Base-by-base conservation (phyloP, 306 rosid species). In the Vachellia collinsii region DNA sequence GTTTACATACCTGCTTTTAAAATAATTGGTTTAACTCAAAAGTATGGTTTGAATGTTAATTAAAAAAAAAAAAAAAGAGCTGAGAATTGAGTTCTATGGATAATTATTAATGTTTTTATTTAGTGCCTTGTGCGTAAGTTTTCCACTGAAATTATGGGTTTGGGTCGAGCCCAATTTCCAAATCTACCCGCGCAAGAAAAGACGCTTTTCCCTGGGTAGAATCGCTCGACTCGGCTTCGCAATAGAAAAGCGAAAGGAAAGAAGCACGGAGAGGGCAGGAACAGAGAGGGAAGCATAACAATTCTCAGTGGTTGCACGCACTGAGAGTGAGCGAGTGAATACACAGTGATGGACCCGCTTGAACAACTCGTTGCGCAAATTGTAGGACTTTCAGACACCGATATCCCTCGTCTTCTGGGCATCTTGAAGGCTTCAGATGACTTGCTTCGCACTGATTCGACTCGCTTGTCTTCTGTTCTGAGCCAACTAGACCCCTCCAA, bases 351-450 rank as follows among this genome's bases (percentile, higher is more conserved):
- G 74, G 74, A 70, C n/a, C 38, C 39, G 8, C 73, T 68, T 11
- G 73, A 68, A 20, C 73, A n/a, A 7, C 58, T 93, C 38, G 76
- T 88, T 1, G 58, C 91, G 11, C 97, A 90, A 86, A 95, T 95
- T 13, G 56, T 43, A 0, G 56, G 91, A 48, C 86, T 93, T 0
- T 93, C 97, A 43, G 80, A 89, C 81, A 77, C 63, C 74, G 38
- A 90, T 7, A 44, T 70, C 47, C 70, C 91, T 43, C 92, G 91
- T 80, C 98, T 95, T 36, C 96, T 89, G 54, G 74, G 8, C 42
- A 69, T 88, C 75, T 86, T 95, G 72, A 90, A 84, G 84, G 91
- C 88, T 63, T 84, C 94, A 12, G 92, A 92, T 47, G 94, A 89
- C 29, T 75, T 81, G 82, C 93, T 93, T 74, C 88, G 77, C 75